Percentiles rank a stretch among this genome's conserved stretches.
Conservation (phyloP, 805 yeast genomes). For the Candida ascalaphidarum region DNA sequence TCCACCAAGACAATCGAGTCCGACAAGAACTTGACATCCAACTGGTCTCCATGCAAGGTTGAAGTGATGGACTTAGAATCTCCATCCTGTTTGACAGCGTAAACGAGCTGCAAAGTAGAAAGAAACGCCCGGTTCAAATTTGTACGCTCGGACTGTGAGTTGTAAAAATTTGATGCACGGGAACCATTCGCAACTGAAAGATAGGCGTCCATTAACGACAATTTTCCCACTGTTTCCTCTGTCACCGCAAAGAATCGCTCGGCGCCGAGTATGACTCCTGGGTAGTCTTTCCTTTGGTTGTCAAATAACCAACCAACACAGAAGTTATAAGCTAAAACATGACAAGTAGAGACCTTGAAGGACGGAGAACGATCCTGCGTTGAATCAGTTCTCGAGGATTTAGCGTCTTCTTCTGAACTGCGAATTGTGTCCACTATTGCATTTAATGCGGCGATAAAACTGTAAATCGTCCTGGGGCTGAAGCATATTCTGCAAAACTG, state of each 20-base stretch:
- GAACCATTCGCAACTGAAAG: slow-evolving; percentile 63
- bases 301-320: slow-evolving; percentile 77
- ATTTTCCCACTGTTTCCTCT: slow-evolving; percentile 53
- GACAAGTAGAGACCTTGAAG: slow-evolving; percentile 41
- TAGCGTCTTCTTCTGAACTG: neutral
- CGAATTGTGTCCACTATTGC: too few species aligned
- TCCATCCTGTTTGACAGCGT: slow-evolving; percentile 22
- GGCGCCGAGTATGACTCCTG: slow-evolving; percentile 76
- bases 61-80: slow-evolving; percentile 34
- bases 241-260: slow-evolving; percentile 62
- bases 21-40: slow-evolving; percentile 59
- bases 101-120: slow-evolving; percentile 58
- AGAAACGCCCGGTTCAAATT: slow-evolving; percentile 56
- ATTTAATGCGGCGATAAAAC: neutral
- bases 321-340: slow-evolving; percentile 52
- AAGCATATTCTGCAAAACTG: slow-evolving; percentile 50
- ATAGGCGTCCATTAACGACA: slow-evolving; percentile 62
- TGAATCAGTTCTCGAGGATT: neutral
- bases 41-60: slow-evolving; percentile 55
- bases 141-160: slow-evolving; percentile 35
- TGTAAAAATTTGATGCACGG: slow-evolving; percentile 40
- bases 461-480: slow-evolving; percentile 37
- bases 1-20: slow-evolving; percentile 49
- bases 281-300: slow-evolving; percentile 32
- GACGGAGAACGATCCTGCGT: neutral